These are phyloP conservation scores for Kwoniella shivajii DNA, from an alignment of 1,284 basidiomycete species.

Conservation along the genomic window DNA sequence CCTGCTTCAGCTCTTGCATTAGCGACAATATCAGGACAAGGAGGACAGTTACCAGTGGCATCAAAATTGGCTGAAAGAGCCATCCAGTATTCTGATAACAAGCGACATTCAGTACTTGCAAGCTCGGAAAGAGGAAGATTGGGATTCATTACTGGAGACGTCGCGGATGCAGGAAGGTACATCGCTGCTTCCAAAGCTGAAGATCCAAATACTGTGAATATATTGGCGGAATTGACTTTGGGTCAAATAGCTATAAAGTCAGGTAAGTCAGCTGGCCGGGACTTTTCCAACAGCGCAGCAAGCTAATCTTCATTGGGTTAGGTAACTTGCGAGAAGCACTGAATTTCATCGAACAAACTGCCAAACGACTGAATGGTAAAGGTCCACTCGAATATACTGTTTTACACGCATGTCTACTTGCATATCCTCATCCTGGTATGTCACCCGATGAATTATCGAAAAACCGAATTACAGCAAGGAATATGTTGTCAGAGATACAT, in stretches of 20 bases:
- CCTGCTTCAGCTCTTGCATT: conserved; percentile 42
- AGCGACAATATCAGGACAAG: conserved; percentile 35
- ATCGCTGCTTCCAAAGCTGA: conserved; percentile 74
- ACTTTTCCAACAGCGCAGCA: background rate
- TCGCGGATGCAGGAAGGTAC: conserved; percentile 67
- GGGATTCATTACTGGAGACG: conserved; percentile 67
- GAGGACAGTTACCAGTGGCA: conserved; percentile 60
- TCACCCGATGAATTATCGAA: conserved; percentile 69
- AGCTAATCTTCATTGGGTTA: conserved; percentile 7
- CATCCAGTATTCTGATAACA: conserved; percentile 86
- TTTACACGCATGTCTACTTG: conserved; percentile 84
- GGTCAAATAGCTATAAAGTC: conserved; percentile 83
- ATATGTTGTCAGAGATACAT: conserved; percentile 74
- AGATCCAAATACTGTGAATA: conserved; percentile 63
- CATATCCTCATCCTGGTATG: conserved; percentile 74
- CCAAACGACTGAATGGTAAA: conserved; percentile 47
- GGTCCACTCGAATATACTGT: conserved; percentile 72
- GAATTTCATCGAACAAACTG: conserved; percentile 80
- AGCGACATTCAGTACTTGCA: conserved; percentile 79
- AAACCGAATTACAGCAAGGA: conserved; percentile 73
- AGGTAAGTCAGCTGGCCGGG: conserved; percentile 56
- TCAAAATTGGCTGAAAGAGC: conserved; percentile 89
- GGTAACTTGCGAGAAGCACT: conserved; percentile 63
- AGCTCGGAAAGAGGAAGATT: conserved; percentile 73
- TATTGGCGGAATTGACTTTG: conserved; percentile 76